Evolutionary conservation across 2,329 filamentous ascomycete genomes (phyloP).

Genomic region (Myriosclerotinia duriaeana): DNA sequence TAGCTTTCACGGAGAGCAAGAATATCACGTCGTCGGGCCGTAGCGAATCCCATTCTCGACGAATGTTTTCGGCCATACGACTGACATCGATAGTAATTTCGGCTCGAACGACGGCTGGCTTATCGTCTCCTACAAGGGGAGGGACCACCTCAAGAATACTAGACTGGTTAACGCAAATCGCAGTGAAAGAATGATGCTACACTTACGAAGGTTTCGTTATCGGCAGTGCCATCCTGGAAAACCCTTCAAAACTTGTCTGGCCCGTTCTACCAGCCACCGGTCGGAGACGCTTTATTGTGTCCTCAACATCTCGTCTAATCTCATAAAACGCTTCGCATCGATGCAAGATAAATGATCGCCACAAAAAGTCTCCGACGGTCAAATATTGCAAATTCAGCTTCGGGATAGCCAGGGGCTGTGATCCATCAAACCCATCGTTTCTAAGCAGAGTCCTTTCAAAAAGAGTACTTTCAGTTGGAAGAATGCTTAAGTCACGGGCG

Average conservation of each 20-base stretch:
- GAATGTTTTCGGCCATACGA: constrained; percentile 70
- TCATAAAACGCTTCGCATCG: constrained; percentile 91
- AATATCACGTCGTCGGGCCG: constrained; percentile 88
- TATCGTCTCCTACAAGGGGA: constrained; percentile 76
- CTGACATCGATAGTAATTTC: constrained; percentile 85
- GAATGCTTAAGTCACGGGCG: constrained; percentile 65
- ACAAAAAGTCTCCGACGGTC: constrained; percentile 93
- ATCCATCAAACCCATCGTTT: constrained; percentile 85
- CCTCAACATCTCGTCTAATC: constrained; percentile 86
- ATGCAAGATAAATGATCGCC: constrained; percentile 87
- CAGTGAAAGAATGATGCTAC: background rate
- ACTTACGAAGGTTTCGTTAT: constrained; percentile 71
- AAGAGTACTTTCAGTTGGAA: constrained; percentile 81
- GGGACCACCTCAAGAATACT: constrained; percentile 81
- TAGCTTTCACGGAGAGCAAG: constrained; percentile 71
- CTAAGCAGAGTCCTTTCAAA: constrained; percentile 78
- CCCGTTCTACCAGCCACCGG: constrained; percentile 65
- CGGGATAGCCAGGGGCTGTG: constrained; percentile 81
- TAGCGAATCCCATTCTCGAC: constrained; percentile 86
- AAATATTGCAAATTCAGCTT: constrained; percentile 96
- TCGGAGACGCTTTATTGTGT: constrained; percentile 73
- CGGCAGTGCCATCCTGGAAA: constrained; percentile 87
- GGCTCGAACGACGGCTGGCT: constrained; percentile 80
- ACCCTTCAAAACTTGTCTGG: constrained; percentile 74
- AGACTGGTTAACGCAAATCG: constrained; percentile 27